Conservation (phyloP, 1,139 yeast genomes). For the Saccharomyces pastorianus region DNA sequence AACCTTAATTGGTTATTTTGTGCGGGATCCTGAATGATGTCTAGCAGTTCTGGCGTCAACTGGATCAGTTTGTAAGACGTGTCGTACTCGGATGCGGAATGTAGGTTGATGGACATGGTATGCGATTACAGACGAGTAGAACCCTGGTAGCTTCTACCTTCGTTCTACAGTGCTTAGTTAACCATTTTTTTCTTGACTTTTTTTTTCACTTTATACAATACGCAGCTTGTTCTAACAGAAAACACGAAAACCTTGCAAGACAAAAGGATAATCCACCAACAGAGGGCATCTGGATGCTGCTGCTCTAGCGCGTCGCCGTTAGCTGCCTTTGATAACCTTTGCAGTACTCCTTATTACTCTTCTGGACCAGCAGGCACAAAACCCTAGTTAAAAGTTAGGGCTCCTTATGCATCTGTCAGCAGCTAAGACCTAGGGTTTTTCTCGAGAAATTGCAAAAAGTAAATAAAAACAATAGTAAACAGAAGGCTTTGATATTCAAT, state of each 20-base stretch:
- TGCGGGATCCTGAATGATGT: slow-evolving; percentile 34
- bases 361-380: neutral
- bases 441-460: slow-evolving; percentile 3
- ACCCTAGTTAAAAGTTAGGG: neutral
- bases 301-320: too few relatives aligned
- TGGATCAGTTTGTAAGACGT: slow-evolving; percentile 49
- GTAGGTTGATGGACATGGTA: slow-evolving; percentile 13
- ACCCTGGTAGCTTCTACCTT: neutral
- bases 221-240: neutral
- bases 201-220: neutral
- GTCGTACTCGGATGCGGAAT: slow-evolving; percentile 25
- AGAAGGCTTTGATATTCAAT: neutral
- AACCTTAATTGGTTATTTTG: slow-evolving; percentile 33
- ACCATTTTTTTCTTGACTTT: neutral
- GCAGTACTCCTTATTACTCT: too few relatives aligned
- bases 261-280: too few relatives aligned
- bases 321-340: too few relatives aligned
- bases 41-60: slow-evolving; percentile 47
- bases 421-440: neutral
- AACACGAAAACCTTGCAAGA: neutral
- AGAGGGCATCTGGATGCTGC: too few relatives aligned
- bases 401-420: neutral
- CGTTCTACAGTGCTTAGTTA: neutral
- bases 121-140: neutral
- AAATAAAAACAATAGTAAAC: neutral